These are phyloP conservation scores for Calonectria naviculata DNA, from an alignment of 2,329 filamentous ascomycete genomes.

Conservation along the genomic window DNA sequence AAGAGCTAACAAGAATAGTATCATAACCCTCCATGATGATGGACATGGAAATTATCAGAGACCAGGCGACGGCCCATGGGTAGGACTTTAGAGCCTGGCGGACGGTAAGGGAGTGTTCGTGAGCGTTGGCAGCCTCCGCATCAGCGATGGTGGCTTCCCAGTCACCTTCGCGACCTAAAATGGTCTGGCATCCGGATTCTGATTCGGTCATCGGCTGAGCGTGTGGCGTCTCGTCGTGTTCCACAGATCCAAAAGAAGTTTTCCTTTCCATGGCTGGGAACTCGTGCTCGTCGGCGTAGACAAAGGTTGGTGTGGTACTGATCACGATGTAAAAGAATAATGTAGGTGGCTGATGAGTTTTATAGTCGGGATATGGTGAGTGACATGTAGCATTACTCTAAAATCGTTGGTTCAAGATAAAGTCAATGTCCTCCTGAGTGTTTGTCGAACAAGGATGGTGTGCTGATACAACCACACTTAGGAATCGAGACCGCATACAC, in stretches of 20 bases:
- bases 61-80: conserved; percentile 45
- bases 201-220: not conserved
- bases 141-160: not conserved
- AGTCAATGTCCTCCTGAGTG: not conserved
- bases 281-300: not conserved
- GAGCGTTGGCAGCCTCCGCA: conserved; percentile 1
- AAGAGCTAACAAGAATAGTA: conserved; percentile 40
- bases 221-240: not conserved
- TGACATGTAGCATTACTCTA: not conserved
- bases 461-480: not conserved
- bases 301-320: not conserved
- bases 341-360: not conserved
- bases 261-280: not conserved
- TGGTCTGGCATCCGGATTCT: not conserved
- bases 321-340: not conserved
- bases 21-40: conserved; percentile 52
- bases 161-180: not conserved
- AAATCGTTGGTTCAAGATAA: not conserved
- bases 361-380: not conserved
- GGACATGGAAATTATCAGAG: conserved; percentile 41
- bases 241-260: not conserved
- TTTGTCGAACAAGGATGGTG: not conserved
- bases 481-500: not conserved
- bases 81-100: conserved; percentile 30
- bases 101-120: conserved; percentile 31